Percentiles rank a stretch among this genome's conserved stretches.
These are phyloP conservation scores for Trypanosoma theileri DNA, from an alignment of 208 protist genomes.

Conservation along the genomic window DNA sequence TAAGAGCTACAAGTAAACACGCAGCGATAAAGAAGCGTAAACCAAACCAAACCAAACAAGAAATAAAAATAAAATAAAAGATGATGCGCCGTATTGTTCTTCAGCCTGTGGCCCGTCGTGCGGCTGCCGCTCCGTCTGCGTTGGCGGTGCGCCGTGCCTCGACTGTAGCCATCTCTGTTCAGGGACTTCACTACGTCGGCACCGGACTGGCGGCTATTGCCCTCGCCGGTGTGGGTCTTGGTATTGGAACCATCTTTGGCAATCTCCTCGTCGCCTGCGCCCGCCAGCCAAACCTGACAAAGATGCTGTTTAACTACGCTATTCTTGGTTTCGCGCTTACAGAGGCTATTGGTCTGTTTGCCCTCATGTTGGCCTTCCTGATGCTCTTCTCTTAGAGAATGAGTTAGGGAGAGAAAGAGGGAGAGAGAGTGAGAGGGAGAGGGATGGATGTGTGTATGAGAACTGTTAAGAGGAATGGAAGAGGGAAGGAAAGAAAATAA, in stretches of 20 bases:
- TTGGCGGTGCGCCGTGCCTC: slow-evolving; percentile 64
- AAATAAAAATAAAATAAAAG: slow-evolving; percentile 32
- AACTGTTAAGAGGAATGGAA: background rate
- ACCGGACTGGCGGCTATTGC: slow-evolving; percentile 90
- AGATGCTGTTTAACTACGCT: slow-evolving; percentile 93
- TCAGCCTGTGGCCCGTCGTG: slow-evolving; percentile 58
- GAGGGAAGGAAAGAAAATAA: background rate
- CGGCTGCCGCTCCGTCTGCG: slow-evolving; percentile 27
- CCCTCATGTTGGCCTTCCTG: slow-evolving; percentile 91
- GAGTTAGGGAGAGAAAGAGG: background rate
- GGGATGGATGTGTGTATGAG: background rate
- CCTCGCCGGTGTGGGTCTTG: slow-evolving; percentile 88
- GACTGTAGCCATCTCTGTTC: slow-evolving; percentile 86
- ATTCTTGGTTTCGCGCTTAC: slow-evolving; percentile 92
- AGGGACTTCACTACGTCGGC: slow-evolving; percentile 91
- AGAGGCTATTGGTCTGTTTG: slow-evolving; percentile 91
- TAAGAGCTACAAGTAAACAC: slow-evolving; percentile 26
- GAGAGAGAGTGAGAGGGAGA: background rate
- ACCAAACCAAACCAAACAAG: slow-evolving; percentile 57
- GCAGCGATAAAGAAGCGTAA: slow-evolving; percentile 78
- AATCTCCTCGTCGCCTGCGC: slow-evolving; percentile 83
- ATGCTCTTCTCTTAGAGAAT: slow-evolving; percentile 91
- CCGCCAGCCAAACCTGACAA: slow-evolving; percentile 88
- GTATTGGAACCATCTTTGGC: slow-evolving; percentile 91
- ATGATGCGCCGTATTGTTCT: slow-evolving; percentile 86